Evolutionary conservation across 2,329 filamentous ascomycete genomes (phyloP), one percentile per base, ranked within the genome.

Genomic region (Exophiala oligosperma): DNA sequence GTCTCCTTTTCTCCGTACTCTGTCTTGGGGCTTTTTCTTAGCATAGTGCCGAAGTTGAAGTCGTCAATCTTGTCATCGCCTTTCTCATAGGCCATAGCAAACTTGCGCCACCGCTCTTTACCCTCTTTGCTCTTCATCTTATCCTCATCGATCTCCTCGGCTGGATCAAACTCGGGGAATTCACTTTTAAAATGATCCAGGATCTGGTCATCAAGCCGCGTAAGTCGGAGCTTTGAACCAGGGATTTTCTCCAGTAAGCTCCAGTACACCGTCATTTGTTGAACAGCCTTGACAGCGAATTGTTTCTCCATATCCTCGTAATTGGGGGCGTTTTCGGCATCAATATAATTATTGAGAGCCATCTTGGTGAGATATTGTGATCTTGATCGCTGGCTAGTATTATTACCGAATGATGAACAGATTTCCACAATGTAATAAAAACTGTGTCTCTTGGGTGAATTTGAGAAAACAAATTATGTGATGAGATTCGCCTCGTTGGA

Each of bases 181-280:
- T 91, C 90, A 64, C 81, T 80, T 75, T 87, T 87, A 68, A 99
- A 89, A 76, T 97, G 91, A 66, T 90, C 88, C 76, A 90, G 87
- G 75, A 99, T 99, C 46, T 97, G 92, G 73, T 97, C 88, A 77
- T 99, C 94, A 69, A 95, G 84, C 79, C 93, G 94, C 61, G 94
- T 99, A 63, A 99, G 84, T 62, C 91, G 90, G 60, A 99, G 81
- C 63, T 87, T 80, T n/a, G 92, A 96, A 66, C 93, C 94, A 68
- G 85, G 90, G 66, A 96, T 85, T 72, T 89, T 91, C 76, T 97
- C 89, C 68, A 99, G 89, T 71, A 99, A 93, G 52, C 87, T 82
- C 93, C 93, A 99, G 82, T 99, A 97, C 49, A 93, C 97, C 71
- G 91, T 85, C 83, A 99, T 91, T 76, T 99, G 94, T 76, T 96